Percentiles rank a stretch among this genome's conserved stretches.
Conservation (phyloP, 805 yeast species). For the Candida oleophila region DNA sequence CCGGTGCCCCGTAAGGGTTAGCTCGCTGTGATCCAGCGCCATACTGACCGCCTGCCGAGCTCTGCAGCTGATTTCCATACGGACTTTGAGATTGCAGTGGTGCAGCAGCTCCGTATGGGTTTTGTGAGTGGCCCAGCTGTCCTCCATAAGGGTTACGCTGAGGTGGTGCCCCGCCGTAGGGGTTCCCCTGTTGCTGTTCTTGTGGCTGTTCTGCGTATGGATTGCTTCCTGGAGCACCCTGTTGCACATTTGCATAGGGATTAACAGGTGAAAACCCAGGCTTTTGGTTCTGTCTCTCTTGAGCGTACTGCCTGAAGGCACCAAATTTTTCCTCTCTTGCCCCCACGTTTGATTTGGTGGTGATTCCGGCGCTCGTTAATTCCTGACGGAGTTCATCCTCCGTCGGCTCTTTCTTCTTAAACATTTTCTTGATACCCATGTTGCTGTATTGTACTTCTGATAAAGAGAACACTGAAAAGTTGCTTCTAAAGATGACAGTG, state of each 20-base stretch:
- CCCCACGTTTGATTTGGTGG: conserved; percentile 30
- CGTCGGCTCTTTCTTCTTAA: conserved; percentile 50
- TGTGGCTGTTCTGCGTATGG: conserved; percentile 13
- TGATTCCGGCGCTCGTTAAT: conserved; percentile 40
- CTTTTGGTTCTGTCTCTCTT: conserved; percentile 32
- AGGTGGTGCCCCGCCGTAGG: conserved; percentile 4
- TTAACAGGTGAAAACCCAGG: conserved; percentile 42
- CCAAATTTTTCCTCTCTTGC: conserved; percentile 48
- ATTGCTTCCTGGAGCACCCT: conserved; percentile 9
- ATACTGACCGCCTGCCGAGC: conserved; percentile 4
- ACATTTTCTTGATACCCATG: conserved; percentile 48
- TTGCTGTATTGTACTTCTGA: conserved; percentile 6
- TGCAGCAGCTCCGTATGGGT: not conserved
- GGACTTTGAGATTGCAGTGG: not conserved
- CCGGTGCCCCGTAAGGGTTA: conserved; percentile 2
- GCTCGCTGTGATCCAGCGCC: conserved; percentile 1
- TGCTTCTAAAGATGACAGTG: too few relatives aligned
- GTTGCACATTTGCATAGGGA: conserved; percentile 37
- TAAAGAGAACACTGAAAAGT: too few relatives aligned
- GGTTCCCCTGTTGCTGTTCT: conserved; percentile 5
- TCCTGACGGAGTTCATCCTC: conserved; percentile 44
- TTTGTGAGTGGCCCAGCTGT: not conserved
- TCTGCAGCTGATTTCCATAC: conserved; percentile 1
- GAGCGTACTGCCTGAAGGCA: conserved; percentile 50
- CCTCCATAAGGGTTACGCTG: conserved; percentile 10